These are phyloP conservation scores for Zygoascus sp. DNA, from an alignment of 1,139 yeast species.

Conservation along the genomic window DNA sequence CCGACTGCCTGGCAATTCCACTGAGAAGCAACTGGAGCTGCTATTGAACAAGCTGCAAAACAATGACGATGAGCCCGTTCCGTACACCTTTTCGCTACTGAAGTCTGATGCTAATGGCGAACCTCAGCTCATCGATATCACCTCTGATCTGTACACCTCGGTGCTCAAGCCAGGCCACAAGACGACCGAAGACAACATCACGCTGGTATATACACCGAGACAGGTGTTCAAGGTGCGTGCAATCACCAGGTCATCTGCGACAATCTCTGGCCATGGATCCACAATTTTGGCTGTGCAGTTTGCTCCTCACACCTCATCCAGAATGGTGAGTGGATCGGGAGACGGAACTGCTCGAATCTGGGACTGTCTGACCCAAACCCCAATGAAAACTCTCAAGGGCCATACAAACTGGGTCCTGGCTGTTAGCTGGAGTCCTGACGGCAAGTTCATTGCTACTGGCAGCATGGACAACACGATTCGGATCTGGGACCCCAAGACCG, in stretches of 20 bases:
- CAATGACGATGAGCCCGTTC: constrained; percentile 70
- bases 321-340: constrained; percentile 95
- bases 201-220: constrained; percentile 87
- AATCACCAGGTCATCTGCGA: constrained; percentile 84
- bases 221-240: constrained; percentile 93
- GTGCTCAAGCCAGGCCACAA: constrained; percentile 81
- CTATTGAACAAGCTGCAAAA: constrained; percentile 55
- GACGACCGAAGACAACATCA: constrained; percentile 89
- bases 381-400: constrained; percentile 71
- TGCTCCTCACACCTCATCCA: constrained; percentile 82
- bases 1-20: constrained; percentile 86
- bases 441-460: constrained; percentile 88
- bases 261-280: constrained; percentile 93
- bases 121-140: constrained; percentile 58
- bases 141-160: constrained; percentile 69
- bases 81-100: constrained; percentile 74
- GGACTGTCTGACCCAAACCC: constrained; percentile 97
- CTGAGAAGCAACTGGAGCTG: constrained; percentile 83
- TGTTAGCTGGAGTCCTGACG: constrained; percentile 93
- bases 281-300: constrained; percentile 89
- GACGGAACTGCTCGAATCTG: constrained; percentile 96
- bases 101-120: constrained; percentile 40
- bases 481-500: constrained; percentile 78
- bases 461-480: constrained; percentile 89
- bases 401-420: constrained; percentile 93